Conservation (phyloP, 2,329 filamentous ascomycete genomes). For the Diaporthe sp. region DNA sequence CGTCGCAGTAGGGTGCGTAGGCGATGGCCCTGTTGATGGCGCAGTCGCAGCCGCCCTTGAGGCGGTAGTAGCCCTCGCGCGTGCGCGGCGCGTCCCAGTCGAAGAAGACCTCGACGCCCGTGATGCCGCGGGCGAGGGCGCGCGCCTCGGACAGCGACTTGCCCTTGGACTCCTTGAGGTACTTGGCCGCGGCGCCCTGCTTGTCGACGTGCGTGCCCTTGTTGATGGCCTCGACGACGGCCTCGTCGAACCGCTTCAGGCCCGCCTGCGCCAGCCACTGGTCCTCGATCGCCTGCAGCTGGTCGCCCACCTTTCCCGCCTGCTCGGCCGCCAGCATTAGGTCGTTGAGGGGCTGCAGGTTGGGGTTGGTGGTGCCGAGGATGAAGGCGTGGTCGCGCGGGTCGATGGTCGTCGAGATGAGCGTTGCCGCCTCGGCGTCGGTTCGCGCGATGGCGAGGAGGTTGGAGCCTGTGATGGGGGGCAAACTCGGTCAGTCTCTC, state of each 20-base stretch:
- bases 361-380: slow-evolving; percentile 87
- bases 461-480: slow-evolving; percentile 72
- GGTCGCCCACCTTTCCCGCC: slow-evolving; percentile 81
- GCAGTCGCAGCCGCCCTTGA: slow-evolving; percentile 91
- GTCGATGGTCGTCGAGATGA: slow-evolving; percentile 97
- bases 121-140: slow-evolving; percentile 81
- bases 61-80: slow-evolving; percentile 94
- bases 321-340: slow-evolving; percentile 90
- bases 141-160: slow-evolving; percentile 89
- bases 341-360: slow-evolving; percentile 86
- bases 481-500: slow-evolving; percentile 34
- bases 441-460: slow-evolving; percentile 93
- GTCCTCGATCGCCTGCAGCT: slow-evolving; percentile 94
- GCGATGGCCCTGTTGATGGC: slow-evolving; percentile 91
- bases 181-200: slow-evolving; percentile 74
- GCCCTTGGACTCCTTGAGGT: slow-evolving; percentile 77
- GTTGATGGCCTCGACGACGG: slow-evolving; percentile 86
- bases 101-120: slow-evolving; percentile 87
- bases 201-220: slow-evolving; percentile 77
- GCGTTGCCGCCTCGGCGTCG: slow-evolving; percentile 96
- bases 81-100: slow-evolving; percentile 97
- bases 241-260: slow-evolving; percentile 91
- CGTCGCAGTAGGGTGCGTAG: slow-evolving; percentile 92
- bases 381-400: slow-evolving; percentile 96
- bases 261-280: slow-evolving; percentile 83